phyloP scores from a whole-genome alignment of 164 flowering plant species.

The Stephania yunnanensis region DNA sequence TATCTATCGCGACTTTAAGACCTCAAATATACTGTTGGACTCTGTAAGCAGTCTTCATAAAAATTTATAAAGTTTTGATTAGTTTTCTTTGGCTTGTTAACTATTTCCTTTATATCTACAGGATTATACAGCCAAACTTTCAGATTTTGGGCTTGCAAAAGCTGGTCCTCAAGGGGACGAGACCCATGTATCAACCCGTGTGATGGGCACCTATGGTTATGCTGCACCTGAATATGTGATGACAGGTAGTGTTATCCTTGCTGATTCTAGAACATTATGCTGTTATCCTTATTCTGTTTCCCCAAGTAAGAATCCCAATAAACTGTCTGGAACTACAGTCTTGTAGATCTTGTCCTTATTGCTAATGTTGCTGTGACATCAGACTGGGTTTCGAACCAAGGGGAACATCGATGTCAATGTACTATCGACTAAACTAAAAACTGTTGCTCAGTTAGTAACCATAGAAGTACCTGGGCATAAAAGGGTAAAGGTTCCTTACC shows the following conservation, averaged over 20 bases:
- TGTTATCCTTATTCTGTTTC: background rate
- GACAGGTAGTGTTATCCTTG: slow-evolving; percentile 57
- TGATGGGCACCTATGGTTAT: slow-evolving; percentile 97
- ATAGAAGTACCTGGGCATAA: no score
- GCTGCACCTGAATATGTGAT: slow-evolving; percentile 98
- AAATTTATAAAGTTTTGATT: background rate
- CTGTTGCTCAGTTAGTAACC: no score
- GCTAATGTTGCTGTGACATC: background rate
- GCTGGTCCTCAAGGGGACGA: slow-evolving; percentile 98
- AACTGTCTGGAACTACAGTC: background rate
- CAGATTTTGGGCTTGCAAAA: slow-evolving; percentile 97
- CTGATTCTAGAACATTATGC: slow-evolving; percentile 1
- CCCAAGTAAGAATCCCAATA: background rate
- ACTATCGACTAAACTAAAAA: no score
- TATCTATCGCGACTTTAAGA: slow-evolving; percentile 93
- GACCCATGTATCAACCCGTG: slow-evolving; percentile 93
- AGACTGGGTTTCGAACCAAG: background rate
- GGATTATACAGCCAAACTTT: slow-evolving; percentile 92
- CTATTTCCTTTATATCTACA: slow-evolving; percentile 21
- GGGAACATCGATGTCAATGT: no score
- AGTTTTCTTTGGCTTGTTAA: background rate
- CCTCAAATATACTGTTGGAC: slow-evolving; percentile 90
- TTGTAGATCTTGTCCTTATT: background rate
- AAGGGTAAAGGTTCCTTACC: no score
- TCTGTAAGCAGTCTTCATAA: slow-evolving; percentile 50